phyloP scores from a whole-genome alignment of 768 basidiomycete genomes.

The Lactarius akahatsu region DNA sequence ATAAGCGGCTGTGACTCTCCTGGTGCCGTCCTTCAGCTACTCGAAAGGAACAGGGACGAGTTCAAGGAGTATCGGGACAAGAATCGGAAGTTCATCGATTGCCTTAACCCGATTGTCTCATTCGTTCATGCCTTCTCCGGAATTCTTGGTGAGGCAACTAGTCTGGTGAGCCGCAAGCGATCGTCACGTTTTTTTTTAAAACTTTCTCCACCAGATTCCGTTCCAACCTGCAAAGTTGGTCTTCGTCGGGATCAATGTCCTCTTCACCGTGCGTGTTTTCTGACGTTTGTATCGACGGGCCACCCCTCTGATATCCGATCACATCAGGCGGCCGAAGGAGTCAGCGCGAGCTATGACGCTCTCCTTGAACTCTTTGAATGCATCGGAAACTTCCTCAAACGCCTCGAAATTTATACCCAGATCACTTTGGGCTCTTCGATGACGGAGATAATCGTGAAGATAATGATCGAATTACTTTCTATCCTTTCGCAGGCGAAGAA shows the following conservation, averaged over 20 bases:
- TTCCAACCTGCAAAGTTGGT: not conserved
- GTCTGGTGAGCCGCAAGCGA: not conserved
- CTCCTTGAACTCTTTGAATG: not conserved
- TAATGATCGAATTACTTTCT: not conserved
- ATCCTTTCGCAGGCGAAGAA: not conserved
- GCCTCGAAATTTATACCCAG: not conserved
- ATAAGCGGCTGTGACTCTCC: not conserved
- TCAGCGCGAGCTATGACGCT: not conserved
- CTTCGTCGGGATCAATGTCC: not conserved
- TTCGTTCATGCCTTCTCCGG: not conserved
- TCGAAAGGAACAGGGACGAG: not conserved
- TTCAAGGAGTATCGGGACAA: not conserved
- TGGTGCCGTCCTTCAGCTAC: not conserved
- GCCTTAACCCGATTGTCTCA: not conserved
- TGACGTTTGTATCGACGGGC: not conserved
- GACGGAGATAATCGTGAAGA: not conserved
- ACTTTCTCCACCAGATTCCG: not conserved
- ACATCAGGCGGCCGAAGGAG: not conserved
- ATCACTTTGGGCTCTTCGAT: not conserved
- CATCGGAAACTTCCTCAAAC: not conserved
- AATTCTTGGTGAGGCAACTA: not conserved
- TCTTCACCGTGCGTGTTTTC: not conserved
- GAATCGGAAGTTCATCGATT: constrained; percentile 1
- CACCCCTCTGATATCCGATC: not conserved
- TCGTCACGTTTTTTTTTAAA: not conserved